phyloP scores from a whole-genome alignment of 768 basidiomycete species.

The Podaxis rugospora region DNA sequence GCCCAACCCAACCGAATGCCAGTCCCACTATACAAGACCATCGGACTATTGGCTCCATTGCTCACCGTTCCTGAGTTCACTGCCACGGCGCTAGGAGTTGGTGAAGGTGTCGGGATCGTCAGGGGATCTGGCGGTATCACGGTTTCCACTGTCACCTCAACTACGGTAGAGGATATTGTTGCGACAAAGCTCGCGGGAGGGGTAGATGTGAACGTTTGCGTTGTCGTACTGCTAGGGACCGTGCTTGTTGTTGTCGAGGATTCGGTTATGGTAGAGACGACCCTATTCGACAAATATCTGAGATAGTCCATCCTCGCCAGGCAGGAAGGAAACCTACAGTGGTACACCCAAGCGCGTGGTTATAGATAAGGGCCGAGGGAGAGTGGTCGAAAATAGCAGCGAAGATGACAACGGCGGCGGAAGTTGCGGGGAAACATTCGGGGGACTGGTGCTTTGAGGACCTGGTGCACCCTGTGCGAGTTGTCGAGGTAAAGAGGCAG shows the following conservation, averaged over 20 bases:
- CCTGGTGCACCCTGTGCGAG: neutral
- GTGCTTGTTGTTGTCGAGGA: neutral
- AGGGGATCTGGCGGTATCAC: neutral
- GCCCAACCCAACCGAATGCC: neutral
- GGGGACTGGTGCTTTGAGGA: neutral
- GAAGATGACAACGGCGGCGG: neutral
- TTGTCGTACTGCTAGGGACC: slow-evolving; percentile 8
- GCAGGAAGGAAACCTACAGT: neutral
- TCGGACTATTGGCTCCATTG: neutral
- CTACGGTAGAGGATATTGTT: neutral
- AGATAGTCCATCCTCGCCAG: neutral
- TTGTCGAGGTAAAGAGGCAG: neutral
- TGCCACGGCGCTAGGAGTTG: neutral
- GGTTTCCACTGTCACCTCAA: neutral
- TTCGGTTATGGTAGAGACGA: neutral
- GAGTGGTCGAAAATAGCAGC: neutral
- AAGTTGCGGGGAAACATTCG: neutral
- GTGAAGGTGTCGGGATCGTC: neutral
- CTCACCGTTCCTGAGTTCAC: neutral
- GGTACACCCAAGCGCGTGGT: neutral
- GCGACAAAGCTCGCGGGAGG: neutral
- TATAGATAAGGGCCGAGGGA: neutral
- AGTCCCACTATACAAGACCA: neutral
- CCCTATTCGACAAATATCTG: neutral
- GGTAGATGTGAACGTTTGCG: neutral